Percentiles rank a stretch among this genome's conserved stretches.
Conservation (phyloP, 2,329 filamentous ascomycete species). For the Apiospora malaysiana region DNA sequence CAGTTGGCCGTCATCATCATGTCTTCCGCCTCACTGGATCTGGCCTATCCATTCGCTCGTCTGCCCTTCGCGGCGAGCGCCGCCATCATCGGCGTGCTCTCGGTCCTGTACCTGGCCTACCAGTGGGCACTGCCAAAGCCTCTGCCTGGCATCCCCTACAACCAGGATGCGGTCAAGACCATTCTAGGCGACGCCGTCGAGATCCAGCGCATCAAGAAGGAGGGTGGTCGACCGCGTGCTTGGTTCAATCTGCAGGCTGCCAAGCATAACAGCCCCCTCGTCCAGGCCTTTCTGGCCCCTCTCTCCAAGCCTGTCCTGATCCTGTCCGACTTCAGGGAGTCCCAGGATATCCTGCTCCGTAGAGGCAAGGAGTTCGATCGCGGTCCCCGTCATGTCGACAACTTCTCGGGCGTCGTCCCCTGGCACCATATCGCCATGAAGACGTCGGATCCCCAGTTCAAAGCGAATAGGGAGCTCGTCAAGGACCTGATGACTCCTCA, state of each 20-base stretch:
- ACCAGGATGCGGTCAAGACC: conserved; percentile 22
- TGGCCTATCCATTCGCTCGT: conserved; percentile 22
- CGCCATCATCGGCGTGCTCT: conserved; percentile 21
- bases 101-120: conserved; percentile 32
- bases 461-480: conserved; percentile 39
- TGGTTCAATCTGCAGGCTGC: conserved; percentile 26
- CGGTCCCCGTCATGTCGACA: conserved; percentile 31
- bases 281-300: conserved; percentile 42
- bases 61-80: conserved; percentile 24
- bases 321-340: conserved; percentile 40
- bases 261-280: conserved; percentile 32
- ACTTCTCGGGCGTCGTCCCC: conserved; percentile 30
- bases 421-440: conserved; percentile 42
- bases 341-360: conserved; percentile 40
- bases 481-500: conserved; percentile 44
- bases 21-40: conserved; percentile 18
- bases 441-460: conserved; percentile 38
- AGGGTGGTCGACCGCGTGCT: conserved; percentile 23
- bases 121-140: conserved; percentile 31
- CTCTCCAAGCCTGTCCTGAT: conserved; percentile 40
- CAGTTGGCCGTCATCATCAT: neutral
- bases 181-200: conserved; percentile 26
- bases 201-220: conserved; percentile 23
- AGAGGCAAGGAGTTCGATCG: conserved; percentile 42
- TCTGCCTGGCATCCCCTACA: conserved; percentile 29